Evolutionary conservation across 2,329 filamentous ascomycete genomes (phyloP).

Genomic region (Botryotinia calthae): DNA sequence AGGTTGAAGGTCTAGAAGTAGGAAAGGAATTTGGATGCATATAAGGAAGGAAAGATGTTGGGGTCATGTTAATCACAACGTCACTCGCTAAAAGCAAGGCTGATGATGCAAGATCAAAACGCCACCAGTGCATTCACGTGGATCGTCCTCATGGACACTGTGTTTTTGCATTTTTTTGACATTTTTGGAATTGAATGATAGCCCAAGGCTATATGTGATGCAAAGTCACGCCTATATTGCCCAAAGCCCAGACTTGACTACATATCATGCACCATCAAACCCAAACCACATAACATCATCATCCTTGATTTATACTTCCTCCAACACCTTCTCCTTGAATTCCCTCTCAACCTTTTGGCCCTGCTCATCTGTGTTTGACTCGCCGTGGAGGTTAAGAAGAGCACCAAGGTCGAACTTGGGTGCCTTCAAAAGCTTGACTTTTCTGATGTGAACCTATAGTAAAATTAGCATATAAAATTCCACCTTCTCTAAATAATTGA

Average conservation of each 20-base stretch:
- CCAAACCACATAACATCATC: constrained; percentile 30
- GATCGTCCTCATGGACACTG: constrained; percentile 9
- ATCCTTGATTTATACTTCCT: constrained; percentile 72
- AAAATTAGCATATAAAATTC: constrained; percentile 39
- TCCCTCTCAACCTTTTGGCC: constrained; percentile 98
- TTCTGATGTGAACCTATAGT: constrained; percentile 92
- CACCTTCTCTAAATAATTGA: background rate
- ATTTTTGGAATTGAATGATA: constrained; percentile 31
- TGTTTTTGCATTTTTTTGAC: constrained; percentile 30
- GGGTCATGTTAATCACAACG: constrained; percentile 18
- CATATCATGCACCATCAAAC: constrained; percentile 40
- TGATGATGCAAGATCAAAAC: constrained; percentile 1
- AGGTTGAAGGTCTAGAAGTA: background rate
- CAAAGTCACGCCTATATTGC: constrained; percentile 38
- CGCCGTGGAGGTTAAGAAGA: constrained; percentile 94
- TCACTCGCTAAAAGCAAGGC: constrained; percentile 21
- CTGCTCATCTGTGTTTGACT: constrained; percentile 92
- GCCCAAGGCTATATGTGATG: constrained; percentile 37
- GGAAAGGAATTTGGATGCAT: background rate
- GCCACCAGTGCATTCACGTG: constrained; percentile 13
- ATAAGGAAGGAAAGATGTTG: background rate
- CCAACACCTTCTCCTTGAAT: constrained; percentile 97
- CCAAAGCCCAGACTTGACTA: constrained; percentile 39
- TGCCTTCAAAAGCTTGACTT: constrained; percentile 98
- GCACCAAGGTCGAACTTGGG: constrained; percentile 99